Conservation (phyloP, 345 rosid genomes). For the Euclidium syriacum region DNA sequence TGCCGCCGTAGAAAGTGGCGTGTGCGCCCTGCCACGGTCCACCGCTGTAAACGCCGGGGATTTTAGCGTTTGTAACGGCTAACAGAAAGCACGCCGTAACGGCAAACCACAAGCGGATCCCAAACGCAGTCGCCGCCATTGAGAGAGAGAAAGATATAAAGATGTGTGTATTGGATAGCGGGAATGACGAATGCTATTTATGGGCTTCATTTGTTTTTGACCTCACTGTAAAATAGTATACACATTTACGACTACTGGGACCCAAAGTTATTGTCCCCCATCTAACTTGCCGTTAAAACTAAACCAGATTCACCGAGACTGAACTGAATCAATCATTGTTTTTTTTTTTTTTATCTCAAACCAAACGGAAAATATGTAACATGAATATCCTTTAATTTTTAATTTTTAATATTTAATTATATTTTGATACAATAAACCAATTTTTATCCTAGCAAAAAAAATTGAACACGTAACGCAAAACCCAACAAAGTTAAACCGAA, state of each 20-base stretch:
- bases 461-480: too few relatives aligned
- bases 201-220: conserved; percentile 1
- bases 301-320: too few relatives aligned
- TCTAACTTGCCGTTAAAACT: too few relatives aligned
- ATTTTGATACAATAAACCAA: too few relatives aligned
- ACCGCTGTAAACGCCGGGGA: conserved; percentile 70
- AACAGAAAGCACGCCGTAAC: conserved; percentile 17
- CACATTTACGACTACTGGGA: background rate
- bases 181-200: conserved; percentile 24
- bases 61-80: conserved; percentile 45
- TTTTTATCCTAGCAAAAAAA: too few relatives aligned
- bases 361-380: too few relatives aligned
- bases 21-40: conserved; percentile 71
- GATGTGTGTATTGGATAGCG: conserved; percentile 19
- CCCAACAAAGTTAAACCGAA: too few relatives aligned
- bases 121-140: conserved; percentile 26
- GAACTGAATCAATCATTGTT: too few relatives aligned
- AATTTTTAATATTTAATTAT: too few relatives aligned
- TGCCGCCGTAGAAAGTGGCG: conserved; percentile 86
- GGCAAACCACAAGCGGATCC: conserved; percentile 21
- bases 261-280: background rate
- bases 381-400: too few relatives aligned
- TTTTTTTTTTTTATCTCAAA: too few relatives aligned
- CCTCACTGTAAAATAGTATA: background rate
- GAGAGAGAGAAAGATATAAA: background rate